Conservation (phyloP, 2,329 filamentous ascomycete genomes). For the Grosmannia huntii region DNA sequence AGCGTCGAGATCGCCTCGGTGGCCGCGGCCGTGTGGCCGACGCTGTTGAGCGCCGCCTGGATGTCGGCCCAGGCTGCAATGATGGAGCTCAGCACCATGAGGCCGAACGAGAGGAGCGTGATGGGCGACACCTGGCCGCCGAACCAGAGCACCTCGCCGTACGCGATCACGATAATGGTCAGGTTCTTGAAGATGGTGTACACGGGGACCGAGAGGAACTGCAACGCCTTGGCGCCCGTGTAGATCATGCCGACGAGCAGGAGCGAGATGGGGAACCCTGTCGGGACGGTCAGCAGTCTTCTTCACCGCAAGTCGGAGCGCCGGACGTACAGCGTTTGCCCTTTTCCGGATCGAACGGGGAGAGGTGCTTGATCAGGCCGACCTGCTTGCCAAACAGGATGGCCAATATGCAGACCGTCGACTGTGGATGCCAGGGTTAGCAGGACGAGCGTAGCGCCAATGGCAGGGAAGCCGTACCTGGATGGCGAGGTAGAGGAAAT, state of each 20-base stretch:
- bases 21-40: conserved; percentile 43
- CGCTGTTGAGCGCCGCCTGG: conserved; percentile 62
- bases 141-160: conserved; percentile 97
- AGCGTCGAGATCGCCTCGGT: conserved; percentile 73
- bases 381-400: conserved; percentile 72
- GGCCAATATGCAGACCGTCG: conserved; percentile 73
- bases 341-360: conserved; percentile 75
- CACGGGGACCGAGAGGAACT: conserved; percentile 92
- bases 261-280: conserved; percentile 92
- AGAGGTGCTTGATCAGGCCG: conserved; percentile 69
- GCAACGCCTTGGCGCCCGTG: conserved; percentile 87
- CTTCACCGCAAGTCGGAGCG: background rate
- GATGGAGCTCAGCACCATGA: conserved; percentile 92
- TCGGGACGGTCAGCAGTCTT: background rate
- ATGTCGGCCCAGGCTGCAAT: conserved; percentile 97
- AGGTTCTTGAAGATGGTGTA: conserved; percentile 99
- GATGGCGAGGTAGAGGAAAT: conserved; percentile 85
- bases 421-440: conserved; percentile 37
- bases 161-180: conserved; percentile 97
- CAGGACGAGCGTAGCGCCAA: background rate
- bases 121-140: conserved; percentile 81
- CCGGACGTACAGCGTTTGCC: conserved; percentile 70
- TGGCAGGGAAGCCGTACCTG: conserved; percentile 52
- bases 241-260: conserved; percentile 99
- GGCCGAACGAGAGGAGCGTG: conserved; percentile 81